Percentiles rank a stretch among this genome's conserved stretches.
Conservation (phyloP, 495 filamentous ascomycete genomes). For the Diplogelasinospora grovesii region DNA sequence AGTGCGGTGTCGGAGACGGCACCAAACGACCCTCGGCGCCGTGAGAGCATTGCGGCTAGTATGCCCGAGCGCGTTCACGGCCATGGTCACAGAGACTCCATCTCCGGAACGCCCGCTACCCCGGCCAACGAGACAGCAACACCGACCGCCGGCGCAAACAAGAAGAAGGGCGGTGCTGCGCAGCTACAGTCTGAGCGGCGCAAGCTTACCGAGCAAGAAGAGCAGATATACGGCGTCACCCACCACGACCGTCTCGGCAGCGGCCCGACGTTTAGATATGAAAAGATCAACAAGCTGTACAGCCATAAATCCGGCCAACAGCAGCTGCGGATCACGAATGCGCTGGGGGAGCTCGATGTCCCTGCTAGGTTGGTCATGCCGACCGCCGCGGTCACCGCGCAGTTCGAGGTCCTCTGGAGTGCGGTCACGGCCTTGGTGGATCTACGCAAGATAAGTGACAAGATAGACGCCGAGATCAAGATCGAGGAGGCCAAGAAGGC, state of each 20-base stretch:
- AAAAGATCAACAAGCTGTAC: slow-evolving; percentile 74
- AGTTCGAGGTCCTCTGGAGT: slow-evolving; percentile 72
- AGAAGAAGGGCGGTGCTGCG: slow-evolving; percentile 46
- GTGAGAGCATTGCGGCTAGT: slow-evolving; percentile 46
- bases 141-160: slow-evolving; percentile 26
- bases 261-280: slow-evolving; percentile 69
- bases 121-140: slow-evolving; percentile 25
- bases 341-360: slow-evolving; percentile 73
- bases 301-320: slow-evolving; percentile 78
- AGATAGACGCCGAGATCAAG: slow-evolving; percentile 75
- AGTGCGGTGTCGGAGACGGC: slow-evolving; percentile 27
- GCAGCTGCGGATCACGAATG: slow-evolving; percentile 69
- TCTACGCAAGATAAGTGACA: slow-evolving; percentile 74
- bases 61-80: too few relatives aligned
- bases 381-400: slow-evolving; percentile 68
- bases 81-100: slow-evolving; percentile 45
- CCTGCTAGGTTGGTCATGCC: slow-evolving; percentile 76
- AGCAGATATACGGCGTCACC: slow-evolving; percentile 72
- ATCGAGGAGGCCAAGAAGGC: slow-evolving; percentile 59
- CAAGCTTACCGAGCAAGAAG: slow-evolving; percentile 66
- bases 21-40: slow-evolving; percentile 27
- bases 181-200: slow-evolving; percentile 47
- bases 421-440: slow-evolving; percentile 74
- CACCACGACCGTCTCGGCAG: slow-evolving; percentile 79
- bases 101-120: slow-evolving; percentile 35